A percentile compares a stretch with the other conserved stretches of the same genome.
Evolutionary conservation across 495 filamentous ascomycete genomes (phyloP).

Genomic region (Lophium mytilinum): DNA sequence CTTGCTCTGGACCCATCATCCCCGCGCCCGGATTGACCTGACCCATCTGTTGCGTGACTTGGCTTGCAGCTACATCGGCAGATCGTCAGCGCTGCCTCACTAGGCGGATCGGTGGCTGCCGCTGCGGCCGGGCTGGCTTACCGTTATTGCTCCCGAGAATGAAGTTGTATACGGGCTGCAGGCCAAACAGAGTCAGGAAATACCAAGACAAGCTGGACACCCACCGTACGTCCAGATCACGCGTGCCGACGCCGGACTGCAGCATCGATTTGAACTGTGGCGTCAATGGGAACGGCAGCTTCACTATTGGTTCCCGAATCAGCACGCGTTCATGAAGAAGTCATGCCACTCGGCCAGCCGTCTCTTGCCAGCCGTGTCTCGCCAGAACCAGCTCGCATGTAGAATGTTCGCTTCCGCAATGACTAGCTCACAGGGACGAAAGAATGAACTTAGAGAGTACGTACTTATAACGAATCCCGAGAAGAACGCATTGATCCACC

Average conservation of each 20-base stretch:
- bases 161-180: constrained; percentile 97
- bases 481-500: constrained; percentile 99
- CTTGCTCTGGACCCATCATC: constrained; percentile 79
- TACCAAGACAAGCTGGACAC: constrained; percentile 98
- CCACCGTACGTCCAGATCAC: constrained; percentile 94
- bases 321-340: neutral
- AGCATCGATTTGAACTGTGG: constrained; percentile 99
- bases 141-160: constrained; percentile 91
- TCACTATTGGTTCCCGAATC: constrained; percentile 51
- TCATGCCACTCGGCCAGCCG: neutral
- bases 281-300: constrained; percentile 95
- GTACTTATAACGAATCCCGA: constrained; percentile 92
- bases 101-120: neutral
- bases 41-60: constrained; percentile 91
- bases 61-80: constrained; percentile 63
- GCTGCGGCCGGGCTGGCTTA: constrained; percentile 38
- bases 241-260: constrained; percentile 89
- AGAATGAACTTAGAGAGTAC: constrained; percentile 28
- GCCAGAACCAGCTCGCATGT: too few species aligned
- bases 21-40: constrained; percentile 61
- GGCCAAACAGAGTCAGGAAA: constrained; percentile 90
- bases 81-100: constrained; percentile 13
- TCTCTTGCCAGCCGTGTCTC: too few species aligned
- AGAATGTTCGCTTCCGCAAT: too few species aligned
- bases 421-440: too few species aligned